phyloP scores from a whole-genome alignment of 2,329 filamentous ascomycete genomes.

The Huntiella savannae region DNA sequence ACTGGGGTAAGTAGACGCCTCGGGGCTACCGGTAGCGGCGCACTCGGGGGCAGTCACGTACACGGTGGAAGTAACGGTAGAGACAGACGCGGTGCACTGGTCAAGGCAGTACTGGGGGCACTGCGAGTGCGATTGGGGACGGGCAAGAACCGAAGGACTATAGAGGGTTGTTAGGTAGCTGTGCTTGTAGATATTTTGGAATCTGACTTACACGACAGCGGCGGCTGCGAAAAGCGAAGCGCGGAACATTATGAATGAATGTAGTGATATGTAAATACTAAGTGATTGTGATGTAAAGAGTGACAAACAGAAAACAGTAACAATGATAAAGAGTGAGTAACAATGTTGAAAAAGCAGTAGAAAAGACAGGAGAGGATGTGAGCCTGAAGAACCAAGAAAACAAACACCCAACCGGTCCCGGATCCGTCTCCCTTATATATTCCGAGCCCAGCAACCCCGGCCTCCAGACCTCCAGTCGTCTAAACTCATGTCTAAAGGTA shows the following conservation, averaged over 20 bases:
- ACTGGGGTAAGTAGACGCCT: background rate
- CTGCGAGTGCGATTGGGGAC: constrained; percentile 1
- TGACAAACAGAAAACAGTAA: background rate
- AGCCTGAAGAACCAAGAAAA: no score
- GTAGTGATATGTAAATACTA: background rate
- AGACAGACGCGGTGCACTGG: constrained; percentile 7
- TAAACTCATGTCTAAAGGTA: no score
- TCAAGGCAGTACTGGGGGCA: constrained; percentile 9
- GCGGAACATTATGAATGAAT: constrained; percentile 7
- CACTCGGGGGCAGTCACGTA: constrained; percentile 7
- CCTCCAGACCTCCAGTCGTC: no score
- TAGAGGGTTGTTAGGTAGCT: background rate
- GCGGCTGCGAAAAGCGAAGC: constrained; percentile 7
- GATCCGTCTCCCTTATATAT: no score
- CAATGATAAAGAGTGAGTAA: background rate
- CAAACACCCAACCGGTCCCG: no score
- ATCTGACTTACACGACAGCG: constrained; percentile 7
- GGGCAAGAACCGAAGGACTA: constrained; percentile 2
- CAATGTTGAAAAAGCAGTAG: background rate
- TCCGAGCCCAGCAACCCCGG: no score
- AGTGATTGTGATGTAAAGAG: background rate
- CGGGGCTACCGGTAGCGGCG: background rate
- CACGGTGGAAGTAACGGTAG: constrained; percentile 8
- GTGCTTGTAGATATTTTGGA: background rate
- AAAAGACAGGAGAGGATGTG: background rate